Evolutionary conservation across 139 green algal species (phyloP), one percentile per base, ranked within the genome.

Genomic region (Micromonas pusilla): DNA sequence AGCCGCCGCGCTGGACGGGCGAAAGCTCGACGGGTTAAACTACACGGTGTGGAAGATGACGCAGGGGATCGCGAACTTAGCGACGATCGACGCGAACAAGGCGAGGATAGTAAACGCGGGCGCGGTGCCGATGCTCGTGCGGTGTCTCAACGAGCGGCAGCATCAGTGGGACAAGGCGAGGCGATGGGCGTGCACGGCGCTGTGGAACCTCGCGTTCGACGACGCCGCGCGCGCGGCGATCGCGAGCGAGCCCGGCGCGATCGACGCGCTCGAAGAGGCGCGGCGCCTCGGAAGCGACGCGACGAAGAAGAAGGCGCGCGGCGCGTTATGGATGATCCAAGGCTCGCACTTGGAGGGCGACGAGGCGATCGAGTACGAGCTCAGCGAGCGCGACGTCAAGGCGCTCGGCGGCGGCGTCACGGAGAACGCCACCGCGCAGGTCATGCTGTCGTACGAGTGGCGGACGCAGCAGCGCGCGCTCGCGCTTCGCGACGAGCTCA

Each of bases 381-480:
- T 83, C 31, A 75, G 84, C 31, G 70, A 25, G 45, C 68, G 73
- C 68, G 39, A 39, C 28, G 16, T 36, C 16, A 26, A 68, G 21
- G 52, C 53, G 52, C 77, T 77, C 23, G 38, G 23, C n/a, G 13
- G 32, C 33, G 65, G 65, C 26, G 65, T n/a, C 13, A 67, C 32
- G 13, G 30, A 72, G 65, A 38, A 72, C 30, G 65, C 28, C n/a
- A 45, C 23, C 13, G 65, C 65, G 65, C 84, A 88, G 70, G 79
- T 88, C 16, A 88, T 88, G 84, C 77, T 88, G 36, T 83, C 73
- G 38, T 89, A 89, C 79, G 85, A 89, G 82, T 89, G 85, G 85
- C 78, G 79, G 26, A 81, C 70, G 52, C 85, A 89, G 68, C 70
- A 82, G 82, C 78, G 63, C 25, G 85, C 86, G 1, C 79, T 87